Evolutionary conservation across 495 filamentous ascomycete species (phyloP), one percentile per base, ranked within the genome.

Genomic region (Penicillium canariense): DNA sequence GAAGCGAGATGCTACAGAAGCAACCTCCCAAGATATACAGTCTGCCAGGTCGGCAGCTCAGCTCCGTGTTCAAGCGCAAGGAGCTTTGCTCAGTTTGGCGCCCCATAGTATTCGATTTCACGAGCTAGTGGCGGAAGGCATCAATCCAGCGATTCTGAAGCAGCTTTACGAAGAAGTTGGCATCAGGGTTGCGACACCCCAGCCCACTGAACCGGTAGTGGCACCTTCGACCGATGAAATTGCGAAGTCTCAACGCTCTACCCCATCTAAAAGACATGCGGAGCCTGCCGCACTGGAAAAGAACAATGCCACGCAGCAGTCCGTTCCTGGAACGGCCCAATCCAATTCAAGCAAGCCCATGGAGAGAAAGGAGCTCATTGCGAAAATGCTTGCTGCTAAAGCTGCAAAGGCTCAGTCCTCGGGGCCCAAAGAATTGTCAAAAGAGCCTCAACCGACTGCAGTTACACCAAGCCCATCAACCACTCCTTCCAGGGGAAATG

Each of bases 281-380:
- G 20, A 25, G 27, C n/a, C 45, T 1, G 7, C 48, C 17, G 40
- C 10, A 12, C 25, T 17, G 0, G 56, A 50, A 46, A 55, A 52
- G 15, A 42, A 28, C 23, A 43, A 47, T 26, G 11, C 8, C 10
- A 28, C 23, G n/a, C 48, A 26, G 36, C 53, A 55, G 45, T 34
- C 46, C 15, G 48, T 30, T n/a, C 25, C 58, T 22, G 49, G 38
- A 54, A 26, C 40, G 8, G 5, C 38, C 18, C 26, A 26, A 20
- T 31, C 61, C 14, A 59, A 65, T 2, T 17, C 60, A 6, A 55
- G 53, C 4, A 84, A 82, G 57, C 77, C 82, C 7, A 74, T 90
- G 60, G 86, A 89, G 59, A 79, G 88, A 26, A 90, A 90, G 57
- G 87, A 90, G 55, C 80, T 88, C 35, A 89, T 89, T 60, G 87